Evolutionary conservation across 2,329 filamentous ascomycete genomes (phyloP).

Genomic region (Dactylellina haptotyla): DNA sequence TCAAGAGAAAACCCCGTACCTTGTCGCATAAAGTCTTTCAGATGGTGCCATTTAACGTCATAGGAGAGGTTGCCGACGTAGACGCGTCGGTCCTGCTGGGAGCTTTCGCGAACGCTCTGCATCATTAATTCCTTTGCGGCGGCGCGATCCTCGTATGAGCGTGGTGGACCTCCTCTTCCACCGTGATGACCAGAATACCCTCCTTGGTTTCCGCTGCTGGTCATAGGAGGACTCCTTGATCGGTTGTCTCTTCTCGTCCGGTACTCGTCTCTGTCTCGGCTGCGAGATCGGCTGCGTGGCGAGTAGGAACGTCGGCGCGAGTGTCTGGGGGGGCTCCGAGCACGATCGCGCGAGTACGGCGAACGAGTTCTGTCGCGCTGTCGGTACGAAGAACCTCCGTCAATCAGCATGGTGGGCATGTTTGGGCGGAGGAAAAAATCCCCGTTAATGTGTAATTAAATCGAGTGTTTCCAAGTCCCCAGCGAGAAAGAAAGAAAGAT

Average conservation of each 20-base stretch:
- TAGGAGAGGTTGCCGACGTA: constrained; percentile 99
- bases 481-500: constrained; percentile 18
- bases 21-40: constrained; percentile 99
- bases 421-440: constrained; percentile 22
- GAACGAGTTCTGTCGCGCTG: constrained; percentile 86
- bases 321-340: constrained; percentile 82
- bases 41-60: constrained; percentile 99
- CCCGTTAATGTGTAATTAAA: not conserved
- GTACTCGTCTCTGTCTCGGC: constrained; percentile 74
- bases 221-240: constrained; percentile 88
- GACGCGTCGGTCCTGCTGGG: constrained; percentile 98
- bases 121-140: constrained; percentile 94
- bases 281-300: constrained; percentile 80
- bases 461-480: not conserved
- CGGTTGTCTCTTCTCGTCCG: constrained; percentile 77
- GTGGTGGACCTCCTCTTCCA: constrained; percentile 70
- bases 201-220: constrained; percentile 75
- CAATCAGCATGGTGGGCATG: constrained; percentile 59
- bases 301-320: constrained; percentile 78
- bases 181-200: constrained; percentile 72
- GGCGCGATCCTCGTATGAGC: constrained; percentile 84
- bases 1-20: constrained; percentile 66
- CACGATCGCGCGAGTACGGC: constrained; percentile 72
- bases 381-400: constrained; percentile 58
- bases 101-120: constrained; percentile 89